Evolutionary conservation across 1,284 basidiomycete species (phyloP).

Genomic region (Apiotrichum sp.): DNA sequence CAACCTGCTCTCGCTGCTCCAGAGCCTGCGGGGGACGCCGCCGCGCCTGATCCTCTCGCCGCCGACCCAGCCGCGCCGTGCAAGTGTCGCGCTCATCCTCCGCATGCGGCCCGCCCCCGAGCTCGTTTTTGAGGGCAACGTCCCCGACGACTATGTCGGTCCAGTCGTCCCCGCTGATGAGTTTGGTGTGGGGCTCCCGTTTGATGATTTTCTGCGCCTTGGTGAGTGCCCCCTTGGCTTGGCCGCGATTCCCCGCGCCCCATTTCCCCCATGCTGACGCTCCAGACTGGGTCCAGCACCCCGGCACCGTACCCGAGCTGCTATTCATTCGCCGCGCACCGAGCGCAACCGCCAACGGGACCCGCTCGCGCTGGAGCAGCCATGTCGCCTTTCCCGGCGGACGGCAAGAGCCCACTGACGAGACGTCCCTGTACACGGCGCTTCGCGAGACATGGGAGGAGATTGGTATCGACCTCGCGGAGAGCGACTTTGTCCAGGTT

Average conservation of each 20-base stretch:
- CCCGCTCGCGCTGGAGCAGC: constrained; percentile 47
- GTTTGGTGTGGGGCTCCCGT: constrained; percentile 35
- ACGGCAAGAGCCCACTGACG: constrained; percentile 83
- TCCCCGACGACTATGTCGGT: constrained; percentile 30
- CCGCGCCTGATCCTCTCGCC: constrained; percentile 82
- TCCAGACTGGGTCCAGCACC: constrained; percentile 76
- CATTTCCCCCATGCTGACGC: constrained; percentile 1
- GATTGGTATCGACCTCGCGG: constrained; percentile 93
- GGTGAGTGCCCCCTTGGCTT: constrained; percentile 39
- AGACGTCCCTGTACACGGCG: constrained; percentile 81
- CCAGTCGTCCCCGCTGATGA: constrained; percentile 33
- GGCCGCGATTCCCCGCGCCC: too few species aligned
- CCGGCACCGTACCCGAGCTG: constrained; percentile 71
- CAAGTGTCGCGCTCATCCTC: constrained; percentile 47
- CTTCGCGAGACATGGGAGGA: constrained; percentile 95
- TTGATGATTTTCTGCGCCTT: constrained; percentile 44
- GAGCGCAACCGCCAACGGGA: constrained; percentile 48
- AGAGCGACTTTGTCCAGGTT: constrained; percentile 78
- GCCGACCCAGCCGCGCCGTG: constrained; percentile 57
- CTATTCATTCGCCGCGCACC: constrained; percentile 74
- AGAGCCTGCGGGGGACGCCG: constrained; percentile 64
- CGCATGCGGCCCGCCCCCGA: constrained; percentile 34
- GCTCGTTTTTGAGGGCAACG: constrained; percentile 31
- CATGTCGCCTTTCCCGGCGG: constrained; percentile 98
- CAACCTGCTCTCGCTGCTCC: constrained; percentile 34